A percentile compares a stretch with the other conserved stretches of the same genome.
Conservation (phyloP, 768 basidiomycete species). For the Symmetrospora coprosmae region DNA sequence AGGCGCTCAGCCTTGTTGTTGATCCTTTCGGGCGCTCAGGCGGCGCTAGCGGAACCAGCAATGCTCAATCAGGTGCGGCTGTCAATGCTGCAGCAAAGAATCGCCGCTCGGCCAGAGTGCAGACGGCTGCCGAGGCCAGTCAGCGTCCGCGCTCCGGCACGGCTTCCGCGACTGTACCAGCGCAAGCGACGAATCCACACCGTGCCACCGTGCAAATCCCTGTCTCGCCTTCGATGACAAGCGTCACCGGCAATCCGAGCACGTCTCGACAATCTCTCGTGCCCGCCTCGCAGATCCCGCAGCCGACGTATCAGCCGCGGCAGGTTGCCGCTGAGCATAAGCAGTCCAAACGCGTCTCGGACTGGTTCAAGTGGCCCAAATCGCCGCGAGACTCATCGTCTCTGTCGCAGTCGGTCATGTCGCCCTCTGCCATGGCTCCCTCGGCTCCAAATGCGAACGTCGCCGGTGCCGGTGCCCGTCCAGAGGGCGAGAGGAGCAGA, state of each 20-base stretch:
- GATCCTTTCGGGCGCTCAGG: slow-evolving; percentile 50
- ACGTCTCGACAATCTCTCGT: too few relatives aligned
- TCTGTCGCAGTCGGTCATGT: too few relatives aligned
- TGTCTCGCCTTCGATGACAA: slow-evolving; percentile 6
- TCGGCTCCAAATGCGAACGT: too few relatives aligned
- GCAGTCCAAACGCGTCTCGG: slow-evolving; percentile 91
- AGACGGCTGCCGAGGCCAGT: neutral
- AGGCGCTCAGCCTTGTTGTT: slow-evolving; percentile 76
- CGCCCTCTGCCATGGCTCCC: too few relatives aligned
- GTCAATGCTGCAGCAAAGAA: slow-evolving; percentile 3
- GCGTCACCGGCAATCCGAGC: too few relatives aligned
- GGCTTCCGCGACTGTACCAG: neutral
- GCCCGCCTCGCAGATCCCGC: neutral
- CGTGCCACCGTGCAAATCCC: slow-evolving; percentile 10
- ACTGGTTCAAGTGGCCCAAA: slow-evolving; percentile 60
- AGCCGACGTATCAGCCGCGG: neutral
- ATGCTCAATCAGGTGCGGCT: neutral
- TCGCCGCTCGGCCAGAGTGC: slow-evolving; percentile 11
- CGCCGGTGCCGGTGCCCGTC: too few relatives aligned
- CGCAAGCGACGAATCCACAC: neutral
- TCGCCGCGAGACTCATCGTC: neutral
- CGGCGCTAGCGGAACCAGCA: neutral
- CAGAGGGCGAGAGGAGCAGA: too few relatives aligned
- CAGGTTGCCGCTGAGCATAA: neutral
- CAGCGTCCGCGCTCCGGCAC: neutral